Conservation (phyloP, 345 rosid genomes). For the Jatropha curcas region DNA sequence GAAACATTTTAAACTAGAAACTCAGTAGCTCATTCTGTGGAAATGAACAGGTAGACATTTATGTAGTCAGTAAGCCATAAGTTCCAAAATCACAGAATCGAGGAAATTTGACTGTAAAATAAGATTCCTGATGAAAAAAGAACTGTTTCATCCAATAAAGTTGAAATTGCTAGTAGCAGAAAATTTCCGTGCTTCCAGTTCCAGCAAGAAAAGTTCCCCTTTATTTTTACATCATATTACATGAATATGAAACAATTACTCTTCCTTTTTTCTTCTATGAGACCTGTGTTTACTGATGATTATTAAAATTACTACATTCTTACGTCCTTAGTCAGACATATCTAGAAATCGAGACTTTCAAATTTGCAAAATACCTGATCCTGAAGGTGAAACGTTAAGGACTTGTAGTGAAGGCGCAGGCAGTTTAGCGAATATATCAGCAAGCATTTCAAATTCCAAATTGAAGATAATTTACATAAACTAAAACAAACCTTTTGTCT, state of each 20-base stretch:
- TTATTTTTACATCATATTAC: neutral
- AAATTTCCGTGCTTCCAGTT: too few species aligned
- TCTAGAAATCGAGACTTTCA: too few species aligned
- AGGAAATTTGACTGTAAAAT: neutral
- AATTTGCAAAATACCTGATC: neutral
- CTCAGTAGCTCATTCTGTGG: neutral
- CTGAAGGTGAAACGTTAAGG: neutral
- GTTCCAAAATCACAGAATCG: neutral
- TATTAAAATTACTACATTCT: too few species aligned
- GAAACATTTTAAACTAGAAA: neutral
- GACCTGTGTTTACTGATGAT: neutral
- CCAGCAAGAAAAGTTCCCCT: too few species aligned
- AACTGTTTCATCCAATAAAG: neutral
- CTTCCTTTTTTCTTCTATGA: neutral
- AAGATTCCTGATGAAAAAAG: neutral
- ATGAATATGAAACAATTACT: neutral
- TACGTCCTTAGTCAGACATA: too few species aligned
- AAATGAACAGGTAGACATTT: neutral
- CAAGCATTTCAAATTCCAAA: neutral
- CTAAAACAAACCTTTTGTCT: slow-evolving; percentile 52
- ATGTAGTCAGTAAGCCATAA: neutral
- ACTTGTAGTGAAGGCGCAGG: neutral
- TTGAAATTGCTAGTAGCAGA: neutral
- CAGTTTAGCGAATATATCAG: neutral
- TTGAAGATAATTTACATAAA: neutral